Conservation (phyloP, 2,329 filamentous ascomycete genomes). For the Geoglossum cookeanum region DNA sequence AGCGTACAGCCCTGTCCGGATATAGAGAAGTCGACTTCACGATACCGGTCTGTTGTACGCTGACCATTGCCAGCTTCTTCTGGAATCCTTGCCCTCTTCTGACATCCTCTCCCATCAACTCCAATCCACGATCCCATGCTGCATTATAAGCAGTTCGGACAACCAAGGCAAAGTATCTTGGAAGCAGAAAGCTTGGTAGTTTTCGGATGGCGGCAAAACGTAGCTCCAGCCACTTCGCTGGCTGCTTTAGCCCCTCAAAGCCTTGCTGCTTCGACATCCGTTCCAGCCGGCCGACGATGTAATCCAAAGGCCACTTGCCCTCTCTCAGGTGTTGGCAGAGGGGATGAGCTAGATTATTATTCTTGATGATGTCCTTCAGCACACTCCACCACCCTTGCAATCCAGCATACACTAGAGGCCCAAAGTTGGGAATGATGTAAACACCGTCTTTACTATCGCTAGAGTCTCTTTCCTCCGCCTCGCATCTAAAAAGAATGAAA, state of each 20-base stretch:
- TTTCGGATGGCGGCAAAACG: constrained; percentile 72
- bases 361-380: constrained; percentile 60
- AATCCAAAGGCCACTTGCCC: constrained; percentile 85
- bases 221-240: constrained; percentile 60
- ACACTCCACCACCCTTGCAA: constrained; percentile 99
- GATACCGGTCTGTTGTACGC: constrained; percentile 72
- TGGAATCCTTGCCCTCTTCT: constrained; percentile 73
- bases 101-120: constrained; percentile 61
- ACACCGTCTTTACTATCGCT: constrained; percentile 69
- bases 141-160: constrained; percentile 76
- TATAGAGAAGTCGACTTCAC: constrained; percentile 83
- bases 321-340: constrained; percentile 83
- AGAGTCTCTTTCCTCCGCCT: constrained; percentile 68
- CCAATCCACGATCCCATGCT: constrained; percentile 57
- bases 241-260: constrained; percentile 42
- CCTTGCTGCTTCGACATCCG: constrained; percentile 44
- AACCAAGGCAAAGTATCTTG: constrained; percentile 81
- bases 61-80: constrained; percentile 76
- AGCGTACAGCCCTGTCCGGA: constrained; percentile 67
- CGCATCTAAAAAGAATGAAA: constrained; percentile 76
- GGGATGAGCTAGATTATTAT: constrained; percentile 85
- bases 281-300: constrained; percentile 60
- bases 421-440: constrained; percentile 70
- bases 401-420: constrained; percentile 78
- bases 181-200: constrained; percentile 75